A percentile compares a stretch with the other conserved stretches of the same genome.
These are phyloP conservation scores for Rhodotorula paludigena DNA, from an alignment of 768 basidiomycete species.

Conservation along the genomic window DNA sequence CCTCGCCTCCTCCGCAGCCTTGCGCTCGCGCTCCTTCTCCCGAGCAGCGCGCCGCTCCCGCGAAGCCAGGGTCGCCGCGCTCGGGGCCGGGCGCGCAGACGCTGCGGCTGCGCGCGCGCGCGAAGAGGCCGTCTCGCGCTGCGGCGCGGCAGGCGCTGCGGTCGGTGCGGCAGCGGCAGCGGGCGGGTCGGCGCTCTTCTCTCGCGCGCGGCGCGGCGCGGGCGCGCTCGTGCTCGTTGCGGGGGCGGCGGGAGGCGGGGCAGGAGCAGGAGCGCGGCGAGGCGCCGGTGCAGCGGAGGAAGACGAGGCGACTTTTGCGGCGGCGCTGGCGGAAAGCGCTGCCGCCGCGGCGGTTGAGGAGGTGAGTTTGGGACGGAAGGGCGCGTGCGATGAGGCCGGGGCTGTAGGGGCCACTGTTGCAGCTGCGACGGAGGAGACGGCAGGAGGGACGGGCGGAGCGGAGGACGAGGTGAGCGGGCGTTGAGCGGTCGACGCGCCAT, in stretches of 20 bases:
- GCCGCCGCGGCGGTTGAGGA: not conserved
- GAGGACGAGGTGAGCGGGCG: not conserved
- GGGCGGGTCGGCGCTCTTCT: no score
- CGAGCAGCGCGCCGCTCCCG: slow-evolving; percentile 6
- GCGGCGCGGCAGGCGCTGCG: not conserved
- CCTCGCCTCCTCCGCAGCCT: not conserved
- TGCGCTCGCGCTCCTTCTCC: not conserved
- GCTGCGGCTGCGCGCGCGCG: not conserved
- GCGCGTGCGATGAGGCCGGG: not conserved
- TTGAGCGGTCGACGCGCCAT: not conserved
- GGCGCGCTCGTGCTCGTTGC: no score
- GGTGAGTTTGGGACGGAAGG: slow-evolving; percentile 15
- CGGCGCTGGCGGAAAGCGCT: not conserved
- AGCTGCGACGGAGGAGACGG: not conserved
- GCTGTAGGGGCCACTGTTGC: no score
- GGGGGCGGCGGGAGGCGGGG: not conserved
- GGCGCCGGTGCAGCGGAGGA: not conserved
- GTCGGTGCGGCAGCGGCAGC: not conserved
- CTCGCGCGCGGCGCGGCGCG: no score
- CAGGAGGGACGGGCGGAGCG: not conserved
- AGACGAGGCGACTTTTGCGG: not conserved
- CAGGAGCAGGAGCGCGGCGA: slow-evolving; percentile 4
- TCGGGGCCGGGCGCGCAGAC: not conserved
- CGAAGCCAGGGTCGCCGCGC: slow-evolving; percentile 3
- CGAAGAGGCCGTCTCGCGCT: not conserved